phyloP scores from a whole-genome alignment of 1,139 yeast genomes.

The Candida sojae region DNA sequence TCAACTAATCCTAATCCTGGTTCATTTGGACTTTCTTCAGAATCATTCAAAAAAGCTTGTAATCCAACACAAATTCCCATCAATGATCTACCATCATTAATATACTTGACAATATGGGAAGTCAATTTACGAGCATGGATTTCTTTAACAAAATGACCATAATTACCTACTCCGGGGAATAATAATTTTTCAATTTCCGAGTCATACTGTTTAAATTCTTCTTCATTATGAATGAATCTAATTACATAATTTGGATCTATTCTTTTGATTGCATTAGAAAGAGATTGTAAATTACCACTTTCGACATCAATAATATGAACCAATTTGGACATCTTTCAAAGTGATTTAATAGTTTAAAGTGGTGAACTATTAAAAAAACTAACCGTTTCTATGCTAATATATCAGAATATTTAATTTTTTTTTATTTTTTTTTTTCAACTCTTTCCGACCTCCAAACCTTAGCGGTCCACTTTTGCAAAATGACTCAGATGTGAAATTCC shows the following conservation, averaged over 20 bases:
- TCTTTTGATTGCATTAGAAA: conserved; percentile 79
- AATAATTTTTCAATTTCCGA: conserved; percentile 55
- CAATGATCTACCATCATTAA: conserved; percentile 71
- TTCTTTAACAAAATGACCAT: conserved; percentile 85
- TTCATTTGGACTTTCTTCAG: conserved; percentile 68
- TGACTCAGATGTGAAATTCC: no score
- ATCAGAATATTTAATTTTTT: no score
- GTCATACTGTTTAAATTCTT: conserved; percentile 38
- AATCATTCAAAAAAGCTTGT: conserved; percentile 74
- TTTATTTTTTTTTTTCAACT: no score
- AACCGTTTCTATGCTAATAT: no score
- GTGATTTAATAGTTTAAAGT: no score
- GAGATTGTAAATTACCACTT: conserved; percentile 89
- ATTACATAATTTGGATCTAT: conserved; percentile 63
- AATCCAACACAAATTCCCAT: conserved; percentile 98
- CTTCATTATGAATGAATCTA: conserved; percentile 44
- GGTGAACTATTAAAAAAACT: no score
- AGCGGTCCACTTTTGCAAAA: no score
- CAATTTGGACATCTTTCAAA: conserved; percentile 21
- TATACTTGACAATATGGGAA: conserved; percentile 64
- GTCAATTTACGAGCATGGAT: conserved; percentile 62
- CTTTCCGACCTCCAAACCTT: no score
- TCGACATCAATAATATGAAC: conserved; percentile 91
- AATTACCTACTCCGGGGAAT: conserved; percentile 96
- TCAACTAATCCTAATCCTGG: conserved; percentile 58